These are phyloP conservation scores for Limnanthes douglasii DNA, from an alignment of 345 rosid genomes.

Conservation along the genomic window DNA sequence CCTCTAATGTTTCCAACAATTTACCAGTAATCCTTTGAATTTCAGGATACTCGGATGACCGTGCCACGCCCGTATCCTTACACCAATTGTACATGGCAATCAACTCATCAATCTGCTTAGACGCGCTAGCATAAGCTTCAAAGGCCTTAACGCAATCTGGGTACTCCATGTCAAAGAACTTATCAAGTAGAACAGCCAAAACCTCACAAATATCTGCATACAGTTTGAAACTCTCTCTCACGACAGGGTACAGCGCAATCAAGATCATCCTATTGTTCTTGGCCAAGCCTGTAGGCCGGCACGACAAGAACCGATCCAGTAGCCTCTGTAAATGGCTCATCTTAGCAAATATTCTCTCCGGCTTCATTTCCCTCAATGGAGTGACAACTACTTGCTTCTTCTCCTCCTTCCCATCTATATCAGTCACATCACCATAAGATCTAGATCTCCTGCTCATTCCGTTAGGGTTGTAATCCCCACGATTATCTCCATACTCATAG, in stretches of 20 bases:
- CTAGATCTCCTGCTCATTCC: slow-evolving; percentile 44
- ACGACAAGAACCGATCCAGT: slow-evolving; percentile 64
- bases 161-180: slow-evolving; percentile 80
- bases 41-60: slow-evolving; percentile 91
- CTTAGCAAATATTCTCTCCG: slow-evolving; percentile 65
- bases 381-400: slow-evolving; percentile 26
- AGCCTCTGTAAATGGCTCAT: slow-evolving; percentile 81
- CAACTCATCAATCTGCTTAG: slow-evolving; percentile 80
- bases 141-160: slow-evolving; percentile 66
- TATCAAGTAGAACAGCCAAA: slow-evolving; percentile 66
- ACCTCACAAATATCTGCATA: slow-evolving; percentile 76
- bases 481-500: slow-evolving; percentile 32
- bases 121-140: slow-evolving; percentile 55
- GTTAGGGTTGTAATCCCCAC: slow-evolving; percentile 10
- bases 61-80: slow-evolving; percentile 59
- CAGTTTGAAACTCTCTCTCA: slow-evolving; percentile 73
- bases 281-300: slow-evolving; percentile 79
- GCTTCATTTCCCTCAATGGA: slow-evolving; percentile 62
- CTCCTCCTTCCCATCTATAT: slow-evolving; percentile 24
- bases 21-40: slow-evolving; percentile 77
- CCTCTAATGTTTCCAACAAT: slow-evolving; percentile 68
- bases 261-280: slow-evolving; percentile 52
- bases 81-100: slow-evolving; percentile 63
- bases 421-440: slow-evolving; percentile 61
- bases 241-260: slow-evolving; percentile 56